Percentiles rank a stretch among this genome's conserved stretches.
Conservation (phyloP, 192 early-diverging fungal species). For the Diversispora epigaea region DNA sequence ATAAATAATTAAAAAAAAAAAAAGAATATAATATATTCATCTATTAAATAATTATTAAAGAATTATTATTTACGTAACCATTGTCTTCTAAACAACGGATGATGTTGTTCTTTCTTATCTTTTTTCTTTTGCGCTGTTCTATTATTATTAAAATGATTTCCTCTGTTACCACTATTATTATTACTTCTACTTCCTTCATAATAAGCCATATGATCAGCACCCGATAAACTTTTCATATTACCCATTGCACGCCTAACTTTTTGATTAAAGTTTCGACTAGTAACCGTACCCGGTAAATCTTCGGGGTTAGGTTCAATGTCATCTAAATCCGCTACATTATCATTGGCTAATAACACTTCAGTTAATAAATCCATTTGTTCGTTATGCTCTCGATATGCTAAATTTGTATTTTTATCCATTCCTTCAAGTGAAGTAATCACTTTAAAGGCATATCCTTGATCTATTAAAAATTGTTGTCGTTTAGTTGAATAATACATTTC, state of each 20-base stretch:
- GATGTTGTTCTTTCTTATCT: constrained; percentile 24
- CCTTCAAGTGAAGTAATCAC: constrained; percentile 96
- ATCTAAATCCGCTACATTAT: constrained; percentile 55
- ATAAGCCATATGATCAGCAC: constrained; percentile 94
- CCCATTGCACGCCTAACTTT: constrained; percentile 54
- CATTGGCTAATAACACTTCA: constrained; percentile 75
- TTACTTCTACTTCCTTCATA: constrained; percentile 56
- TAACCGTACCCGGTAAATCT: constrained; percentile 50
- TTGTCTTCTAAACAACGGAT: constrained; percentile 34
- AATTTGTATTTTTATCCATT: constrained; percentile 73
- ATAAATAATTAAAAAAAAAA: neutral
- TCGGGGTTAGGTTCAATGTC: constrained; percentile 67
- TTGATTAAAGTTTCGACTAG: constrained; percentile 36
- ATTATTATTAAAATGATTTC: constrained; percentile 21
- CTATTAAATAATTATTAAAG: neutral
- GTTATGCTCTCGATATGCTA: constrained; percentile 71
- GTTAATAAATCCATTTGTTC: constrained; percentile 85
- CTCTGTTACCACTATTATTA: constrained; percentile 51
- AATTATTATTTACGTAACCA: neutral
- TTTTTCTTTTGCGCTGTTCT: constrained; percentile 12
- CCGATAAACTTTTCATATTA: constrained; percentile 81
- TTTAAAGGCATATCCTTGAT: constrained; percentile 99
- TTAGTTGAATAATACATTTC: constrained; percentile 99
- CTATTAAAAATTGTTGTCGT: constrained; percentile 98
- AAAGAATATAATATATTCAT: neutral